Evolutionary conservation across 805 yeast species (phyloP).

Genomic region (Candida sakaeoensis): DNA sequence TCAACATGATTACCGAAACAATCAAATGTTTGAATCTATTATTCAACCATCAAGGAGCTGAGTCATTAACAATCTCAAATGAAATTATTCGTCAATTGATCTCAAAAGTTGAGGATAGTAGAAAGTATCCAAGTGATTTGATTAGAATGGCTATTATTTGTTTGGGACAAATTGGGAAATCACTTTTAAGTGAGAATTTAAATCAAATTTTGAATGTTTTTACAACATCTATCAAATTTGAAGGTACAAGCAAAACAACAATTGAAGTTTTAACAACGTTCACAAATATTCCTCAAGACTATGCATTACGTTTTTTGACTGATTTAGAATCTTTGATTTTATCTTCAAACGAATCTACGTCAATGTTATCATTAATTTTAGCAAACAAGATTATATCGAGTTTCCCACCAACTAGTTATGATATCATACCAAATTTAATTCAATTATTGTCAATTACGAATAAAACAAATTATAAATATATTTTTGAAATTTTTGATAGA

Average conservation of each 20-base stretch:
- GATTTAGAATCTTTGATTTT: slow-evolving; percentile 19
- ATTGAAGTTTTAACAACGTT: slow-evolving; percentile 22
- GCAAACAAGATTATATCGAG: slow-evolving; percentile 10
- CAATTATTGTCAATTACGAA: slow-evolving; percentile 8
- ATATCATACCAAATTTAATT: slow-evolving; percentile 6
- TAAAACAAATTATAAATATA: slow-evolving; percentile 7
- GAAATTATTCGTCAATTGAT: slow-evolving; percentile 17
- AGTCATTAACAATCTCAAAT: background rate
- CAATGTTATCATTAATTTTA: slow-evolving; percentile 19
- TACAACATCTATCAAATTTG: slow-evolving; percentile 21
- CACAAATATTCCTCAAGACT: slow-evolving; percentile 6
- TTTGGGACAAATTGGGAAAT: slow-evolving; percentile 18
- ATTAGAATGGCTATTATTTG: slow-evolving; percentile 23
- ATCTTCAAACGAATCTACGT: slow-evolving; percentile 26
- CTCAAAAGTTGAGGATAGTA: slow-evolving; percentile 17
- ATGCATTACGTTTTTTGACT: slow-evolving; percentile 15
- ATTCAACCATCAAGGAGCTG: slow-evolving; percentile 2
- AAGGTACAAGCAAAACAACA: slow-evolving; percentile 23
- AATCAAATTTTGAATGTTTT: slow-evolving; percentile 14
- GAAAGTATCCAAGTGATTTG: slow-evolving; percentile 27
- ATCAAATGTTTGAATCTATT: slow-evolving; percentile 13
- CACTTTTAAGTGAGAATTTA: slow-evolving; percentile 7
- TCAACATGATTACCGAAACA: slow-evolving; percentile 26
- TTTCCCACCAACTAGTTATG: slow-evolving; percentile 1
- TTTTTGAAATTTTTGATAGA: slow-evolving; percentile 7